These are phyloP conservation scores for Emergomyces africanus DNA, from an alignment of 2,329 filamentous ascomycete genomes.

Conservation along the genomic window DNA sequence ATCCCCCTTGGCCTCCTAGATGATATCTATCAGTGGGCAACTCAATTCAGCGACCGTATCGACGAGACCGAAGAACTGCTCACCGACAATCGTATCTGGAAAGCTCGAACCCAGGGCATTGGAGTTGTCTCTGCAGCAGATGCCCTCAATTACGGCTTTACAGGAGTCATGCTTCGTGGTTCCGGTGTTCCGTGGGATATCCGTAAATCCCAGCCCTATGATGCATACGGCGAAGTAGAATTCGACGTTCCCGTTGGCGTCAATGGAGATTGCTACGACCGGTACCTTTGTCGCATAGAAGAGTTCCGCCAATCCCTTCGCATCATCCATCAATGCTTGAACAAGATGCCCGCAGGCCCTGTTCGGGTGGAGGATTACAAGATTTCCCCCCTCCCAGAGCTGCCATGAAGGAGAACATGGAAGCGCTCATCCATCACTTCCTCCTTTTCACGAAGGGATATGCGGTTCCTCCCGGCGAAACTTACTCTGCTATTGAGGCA, in stretches of 20 bases:
- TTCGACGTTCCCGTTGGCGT: constrained; percentile 95
- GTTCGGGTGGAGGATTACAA: constrained; percentile 98
- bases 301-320: constrained; percentile 97
- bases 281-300: constrained; percentile 98
- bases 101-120: constrained; percentile 77
- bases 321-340: constrained; percentile 97
- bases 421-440: constrained; percentile 98
- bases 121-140: constrained; percentile 86
- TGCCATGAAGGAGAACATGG: constrained; percentile 99
- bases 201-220: constrained; percentile 92
- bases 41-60: constrained; percentile 95
- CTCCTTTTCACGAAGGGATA: constrained; percentile 98
- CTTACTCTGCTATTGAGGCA: constrained; percentile 96
- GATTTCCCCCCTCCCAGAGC: constrained; percentile 89
- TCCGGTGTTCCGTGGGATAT: constrained; percentile 95
- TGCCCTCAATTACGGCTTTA: constrained; percentile 94
- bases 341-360: constrained; percentile 95
- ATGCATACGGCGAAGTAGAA: constrained; percentile 94
- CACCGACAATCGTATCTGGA: constrained; percentile 99
- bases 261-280: constrained; percentile 98
- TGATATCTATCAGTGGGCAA: constrained; percentile 99
- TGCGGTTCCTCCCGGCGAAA: constrained; percentile 91
- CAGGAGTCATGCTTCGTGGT: constrained; percentile 93
- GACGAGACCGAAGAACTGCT: constrained; percentile 98
- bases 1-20: constrained; percentile 86